Percentiles rank a stretch among this genome's conserved stretches.
phyloP scores from a whole-genome alignment of 805 yeast species.

The Geotrichum ghanense region DNA sequence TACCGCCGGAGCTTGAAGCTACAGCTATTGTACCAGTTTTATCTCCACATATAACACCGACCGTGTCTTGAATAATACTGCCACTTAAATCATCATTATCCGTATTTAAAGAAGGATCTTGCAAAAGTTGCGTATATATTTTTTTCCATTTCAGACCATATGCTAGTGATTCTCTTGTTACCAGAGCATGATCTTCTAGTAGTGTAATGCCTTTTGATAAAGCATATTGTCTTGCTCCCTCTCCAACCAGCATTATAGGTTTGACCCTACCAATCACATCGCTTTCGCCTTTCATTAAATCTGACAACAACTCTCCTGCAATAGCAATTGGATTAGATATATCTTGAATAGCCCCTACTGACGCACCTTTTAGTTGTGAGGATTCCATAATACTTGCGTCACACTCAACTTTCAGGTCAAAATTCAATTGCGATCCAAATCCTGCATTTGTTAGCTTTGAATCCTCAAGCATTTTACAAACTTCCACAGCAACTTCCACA shows the following conservation, averaged over 20 bases:
- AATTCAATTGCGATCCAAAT: conserved; percentile 27
- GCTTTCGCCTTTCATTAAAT: conserved; percentile 14
- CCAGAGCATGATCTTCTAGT: not conserved
- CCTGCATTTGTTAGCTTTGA: conserved; percentile 30
- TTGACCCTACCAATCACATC: conserved; percentile 18
- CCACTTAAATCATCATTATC: not conserved
- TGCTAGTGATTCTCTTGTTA: not conserved
- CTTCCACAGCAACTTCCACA: conserved; percentile 15
- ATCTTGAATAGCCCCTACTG: conserved; percentile 24
- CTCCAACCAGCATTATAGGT: conserved; percentile 24
- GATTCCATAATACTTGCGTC: conserved; percentile 29
- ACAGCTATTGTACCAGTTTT: conserved; percentile 17
- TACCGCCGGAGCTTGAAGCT: conserved; percentile 32
- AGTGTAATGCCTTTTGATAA: conserved; percentile 6
- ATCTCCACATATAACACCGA: conserved; percentile 29
- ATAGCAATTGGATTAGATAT: conserved; percentile 22
- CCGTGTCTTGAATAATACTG: conserved; percentile 24
- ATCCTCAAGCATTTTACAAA: conserved; percentile 25
- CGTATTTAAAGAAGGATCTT: not conserved
- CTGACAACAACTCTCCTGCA: conserved; percentile 15
- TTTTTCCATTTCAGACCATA: conserved; percentile 1
- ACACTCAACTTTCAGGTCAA: conserved; percentile 26
- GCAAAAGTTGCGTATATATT: not conserved
- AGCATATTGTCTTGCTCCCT: conserved; percentile 25
- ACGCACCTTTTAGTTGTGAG: conserved; percentile 14